Percentiles rank a stretch among this genome's conserved stretches.
These are phyloP conservation scores for Leptographium procerum DNA, from an alignment of 2,329 filamentous ascomycete species.

Conservation along the genomic window DNA sequence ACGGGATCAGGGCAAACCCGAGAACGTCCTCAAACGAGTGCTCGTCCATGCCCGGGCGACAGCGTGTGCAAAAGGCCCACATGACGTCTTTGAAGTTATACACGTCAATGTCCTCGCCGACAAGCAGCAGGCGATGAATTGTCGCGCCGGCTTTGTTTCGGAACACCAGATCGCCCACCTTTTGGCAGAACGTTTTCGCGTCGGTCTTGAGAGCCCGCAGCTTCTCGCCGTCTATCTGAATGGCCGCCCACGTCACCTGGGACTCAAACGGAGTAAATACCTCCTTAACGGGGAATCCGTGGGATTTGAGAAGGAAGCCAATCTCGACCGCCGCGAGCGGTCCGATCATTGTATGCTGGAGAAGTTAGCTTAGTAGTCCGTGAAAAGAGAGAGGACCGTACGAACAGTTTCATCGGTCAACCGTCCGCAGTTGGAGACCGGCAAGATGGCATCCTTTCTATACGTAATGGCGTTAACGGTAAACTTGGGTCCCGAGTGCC, in stretches of 20 bases:
- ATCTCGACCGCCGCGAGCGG: slow-evolving; percentile 26
- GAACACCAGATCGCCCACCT: slow-evolving; percentile 31
- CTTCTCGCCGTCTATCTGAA: slow-evolving; percentile 46
- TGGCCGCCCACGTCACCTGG: slow-evolving; percentile 34
- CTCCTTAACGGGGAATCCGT: slow-evolving; percentile 30
- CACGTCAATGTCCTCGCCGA: slow-evolving; percentile 38
- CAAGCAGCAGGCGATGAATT: slow-evolving; percentile 32
- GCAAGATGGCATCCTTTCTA: slow-evolving; percentile 34
- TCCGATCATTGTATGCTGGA: slow-evolving; percentile 25
- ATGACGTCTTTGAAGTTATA: slow-evolving; percentile 34
- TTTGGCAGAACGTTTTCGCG: slow-evolving; percentile 23
- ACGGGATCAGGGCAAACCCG: slow-evolving; percentile 33
- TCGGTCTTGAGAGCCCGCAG: slow-evolving; percentile 43
- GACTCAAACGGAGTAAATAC: slow-evolving; percentile 32
- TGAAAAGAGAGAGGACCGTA: background rate
- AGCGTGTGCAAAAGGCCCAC: slow-evolving; percentile 37
- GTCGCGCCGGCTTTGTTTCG: slow-evolving; percentile 28
- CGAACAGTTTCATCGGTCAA: slow-evolving; percentile 30
- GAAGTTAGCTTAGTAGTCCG: background rate
- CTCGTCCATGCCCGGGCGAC: slow-evolving; percentile 31
- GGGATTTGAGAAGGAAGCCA: slow-evolving; percentile 21
- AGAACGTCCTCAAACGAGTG: slow-evolving; percentile 30
- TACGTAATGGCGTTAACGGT: slow-evolving; percentile 35
- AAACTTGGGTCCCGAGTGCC: slow-evolving; percentile 25
- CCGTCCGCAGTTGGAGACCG: slow-evolving; percentile 33